Percentiles rank a stretch among this genome's conserved stretches.
phyloP scores from a whole-genome alignment of 2,329 filamentous ascomycete genomes.

The Colletotrichum tofieldiae region DNA sequence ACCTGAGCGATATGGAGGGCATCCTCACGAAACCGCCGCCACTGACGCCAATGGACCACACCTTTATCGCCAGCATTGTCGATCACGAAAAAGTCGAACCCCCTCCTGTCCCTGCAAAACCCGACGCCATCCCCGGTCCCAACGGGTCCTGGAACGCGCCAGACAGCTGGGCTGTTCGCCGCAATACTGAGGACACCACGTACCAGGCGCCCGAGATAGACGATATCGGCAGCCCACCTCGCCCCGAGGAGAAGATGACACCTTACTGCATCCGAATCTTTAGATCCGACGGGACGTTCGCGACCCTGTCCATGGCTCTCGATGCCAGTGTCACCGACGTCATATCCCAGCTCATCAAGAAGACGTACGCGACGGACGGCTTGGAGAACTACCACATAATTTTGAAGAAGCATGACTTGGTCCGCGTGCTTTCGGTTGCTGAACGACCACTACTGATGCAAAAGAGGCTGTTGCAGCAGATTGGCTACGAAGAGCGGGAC shows the following conservation, averaged over 20 bases:
- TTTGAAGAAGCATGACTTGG: constrained; percentile 91
- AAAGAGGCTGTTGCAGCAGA: constrained; percentile 90
- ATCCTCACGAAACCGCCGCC: constrained; percentile 83
- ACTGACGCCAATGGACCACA: constrained; percentile 78
- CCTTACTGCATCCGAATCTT: constrained; percentile 97
- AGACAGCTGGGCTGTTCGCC: constrained; percentile 95
- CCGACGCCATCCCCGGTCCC: constrained; percentile 47
- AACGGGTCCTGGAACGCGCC: constrained; percentile 89
- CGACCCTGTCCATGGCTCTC: constrained; percentile 87
- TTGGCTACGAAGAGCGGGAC: constrained; percentile 90
- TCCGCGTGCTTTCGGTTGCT: constrained; percentile 81
- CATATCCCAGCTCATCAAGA: constrained; percentile 91
- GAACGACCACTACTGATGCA: constrained; percentile 93
- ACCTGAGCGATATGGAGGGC: constrained; percentile 91
- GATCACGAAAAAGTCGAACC: constrained; percentile 60
- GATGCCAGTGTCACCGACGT: constrained; percentile 90
- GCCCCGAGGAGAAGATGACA: constrained; percentile 80
- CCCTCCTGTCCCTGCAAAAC: constrained; percentile 44
- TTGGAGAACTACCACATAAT: constrained; percentile 96
- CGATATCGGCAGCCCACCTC: constrained; percentile 76
- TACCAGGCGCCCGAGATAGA: constrained; percentile 73
- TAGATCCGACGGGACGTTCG: constrained; percentile 93
- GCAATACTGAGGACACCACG: constrained; percentile 77
- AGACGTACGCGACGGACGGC: constrained; percentile 92
- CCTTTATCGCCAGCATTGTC: constrained; percentile 60